Base-by-base conservation (phyloP, 768 basidiomycete genomes). In the Sutorius australiensis region DNA sequence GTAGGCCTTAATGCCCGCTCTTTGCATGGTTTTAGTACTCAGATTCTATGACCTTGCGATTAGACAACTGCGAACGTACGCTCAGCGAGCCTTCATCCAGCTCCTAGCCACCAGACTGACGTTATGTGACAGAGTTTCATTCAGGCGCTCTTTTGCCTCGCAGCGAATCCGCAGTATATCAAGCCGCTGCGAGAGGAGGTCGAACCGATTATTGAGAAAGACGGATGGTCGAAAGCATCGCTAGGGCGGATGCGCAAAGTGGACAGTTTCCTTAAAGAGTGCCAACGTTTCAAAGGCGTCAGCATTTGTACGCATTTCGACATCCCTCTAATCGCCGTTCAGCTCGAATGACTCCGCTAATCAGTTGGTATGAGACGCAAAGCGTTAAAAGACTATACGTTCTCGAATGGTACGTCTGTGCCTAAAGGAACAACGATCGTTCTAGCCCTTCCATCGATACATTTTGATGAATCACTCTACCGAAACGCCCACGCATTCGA, bases 211-310 rank as follows among this genome's bases (percentile, higher is more conserved):
- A 7, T 59, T 0, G 37, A 40, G 31, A 17, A 39, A 42, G 50
- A 59, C 1, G 57, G 42, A 14, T 58, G 57, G 57, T 34, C 57
- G 1, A 58, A 45, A 6, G 16, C 0, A 9, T 19, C 61, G 2
- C 24, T 73, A n/a, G 53, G 34, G 10, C 67, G 66, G 34, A 64
- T 73, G 63, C 66, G 56, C 44, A 70, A 69, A 51, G 46, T 77
- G 3, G 75, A 77, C 40, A 77, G 73, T 48, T 76, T 78, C 50
- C 57, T 57, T 2, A 58, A 12, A 16, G 57, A 58, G 5, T 53
- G 57, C 8, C 56, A 58, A 13, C 57, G 57, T 19, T 17, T 59
- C 5, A 46, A 54, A 30, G 46, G 57, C 21, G 42, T 21, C 1
- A 1, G 17, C 17, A 60, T 63, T 0, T 61, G 75, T 56, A 70